Evolutionary conservation across 352 stramenopile genomes (phyloP), one percentile per base, ranked within the genome.

Genomic region (Globisporangium carolinianum): DNA sequence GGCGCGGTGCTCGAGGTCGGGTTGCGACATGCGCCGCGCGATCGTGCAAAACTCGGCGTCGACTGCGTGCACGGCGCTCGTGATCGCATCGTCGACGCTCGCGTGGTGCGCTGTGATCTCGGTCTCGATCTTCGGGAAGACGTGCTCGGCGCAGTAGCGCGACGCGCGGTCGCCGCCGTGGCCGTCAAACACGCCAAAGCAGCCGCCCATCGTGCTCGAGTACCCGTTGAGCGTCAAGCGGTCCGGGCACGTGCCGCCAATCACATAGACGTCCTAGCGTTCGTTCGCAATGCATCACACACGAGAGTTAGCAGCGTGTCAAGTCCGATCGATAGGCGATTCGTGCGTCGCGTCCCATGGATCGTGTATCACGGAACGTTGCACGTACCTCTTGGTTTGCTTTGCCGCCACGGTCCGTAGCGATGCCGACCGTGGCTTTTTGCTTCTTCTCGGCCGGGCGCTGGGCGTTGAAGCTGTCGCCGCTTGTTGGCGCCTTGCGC

Each of bases 151-250:
- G 36, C 76, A 89, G 67, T 86, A 92, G 42, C 78, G 73, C 50
- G 84, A 89, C 49, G 84, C 84, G 57, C 82, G 80, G 62, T 91
- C 83, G 49, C 84, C 80, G 9, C 80, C 77, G 54, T 94, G 84
- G 57, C 84, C 84, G 53, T 94, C 84, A 59, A 94, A 94, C 36
- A 94, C 71, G 43, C 84, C 84, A 61, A 90, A 94, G 58, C 78
- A 92, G 36, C 82, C 84, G 51, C 71, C 71, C 15, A 75, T 76
- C 0, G 67, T 58, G 14, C 71, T 75, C 1, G 77, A 68, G 66
- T 89, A 92, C 8, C 84, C 84, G 57, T 94, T 94, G 14, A 94
- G 68, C 43, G 84, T 92, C 57, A 91, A 66, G 17, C 84, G 75
- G 52, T 76, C 57, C 2, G 75, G 65, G 3, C 67, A 58, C 24